phyloP scores from a whole-genome alignment of 495 filamentous ascomycete species.

The Barbatosphaeria neglecta region DNA sequence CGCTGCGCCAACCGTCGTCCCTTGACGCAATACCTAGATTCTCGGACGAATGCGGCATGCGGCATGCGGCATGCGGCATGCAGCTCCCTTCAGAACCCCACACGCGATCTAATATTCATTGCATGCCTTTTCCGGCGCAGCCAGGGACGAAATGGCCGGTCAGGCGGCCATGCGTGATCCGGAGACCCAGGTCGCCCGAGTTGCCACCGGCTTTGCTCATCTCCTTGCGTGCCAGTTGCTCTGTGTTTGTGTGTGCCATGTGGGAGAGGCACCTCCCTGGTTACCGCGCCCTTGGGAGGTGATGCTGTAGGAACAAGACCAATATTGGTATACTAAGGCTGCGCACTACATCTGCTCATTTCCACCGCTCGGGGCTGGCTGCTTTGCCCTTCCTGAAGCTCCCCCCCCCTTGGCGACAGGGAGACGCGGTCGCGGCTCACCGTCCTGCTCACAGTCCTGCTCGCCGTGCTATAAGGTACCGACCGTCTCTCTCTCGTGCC shows the following conservation, averaged over 20 bases:
- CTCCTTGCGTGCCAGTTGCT: conserved; percentile 32
- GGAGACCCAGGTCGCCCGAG: background rate
- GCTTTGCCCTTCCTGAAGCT: no score
- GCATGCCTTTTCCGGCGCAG: conserved; percentile 10
- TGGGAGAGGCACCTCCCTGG: no score
- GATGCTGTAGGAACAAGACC: background rate
- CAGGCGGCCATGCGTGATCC: background rate
- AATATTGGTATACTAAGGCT: background rate
- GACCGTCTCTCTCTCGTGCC: conserved; percentile 8
- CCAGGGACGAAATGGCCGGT: background rate
- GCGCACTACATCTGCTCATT: background rate
- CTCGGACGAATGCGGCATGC: background rate
- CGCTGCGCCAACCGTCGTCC: background rate
- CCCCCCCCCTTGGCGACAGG: background rate
- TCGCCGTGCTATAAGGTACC: conserved; percentile 16
- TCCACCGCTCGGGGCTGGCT: no score
- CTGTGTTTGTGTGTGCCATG: no score
- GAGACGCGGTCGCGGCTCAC: background rate
- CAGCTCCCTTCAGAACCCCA: background rate
- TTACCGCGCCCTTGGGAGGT: no score
- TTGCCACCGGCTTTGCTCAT: conserved; percentile 13
- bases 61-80: no score
- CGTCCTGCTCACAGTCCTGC: no score
- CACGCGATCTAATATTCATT: conserved; percentile 11
- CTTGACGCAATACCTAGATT: background rate